A percentile compares a stretch with the other conserved stretches of the same genome.
These are phyloP conservation scores for Suillus clintonianus DNA, from an alignment of 768 basidiomycete species.

Conservation along the genomic window DNA sequence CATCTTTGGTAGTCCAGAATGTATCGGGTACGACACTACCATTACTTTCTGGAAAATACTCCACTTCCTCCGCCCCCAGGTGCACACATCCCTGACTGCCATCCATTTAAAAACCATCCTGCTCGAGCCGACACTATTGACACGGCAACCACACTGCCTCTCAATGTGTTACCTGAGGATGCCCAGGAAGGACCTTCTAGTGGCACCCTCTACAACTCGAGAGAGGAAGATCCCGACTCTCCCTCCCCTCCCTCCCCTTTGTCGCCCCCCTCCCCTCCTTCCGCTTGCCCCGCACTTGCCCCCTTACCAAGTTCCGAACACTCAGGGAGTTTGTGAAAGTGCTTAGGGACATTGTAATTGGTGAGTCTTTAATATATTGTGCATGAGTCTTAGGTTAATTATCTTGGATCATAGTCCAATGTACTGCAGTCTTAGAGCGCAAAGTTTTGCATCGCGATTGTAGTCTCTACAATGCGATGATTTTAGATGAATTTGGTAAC, in stretches of 20 bases:
- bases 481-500: too few species aligned
- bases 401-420: too few species aligned
- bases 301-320: too few species aligned
- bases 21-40: neutral
- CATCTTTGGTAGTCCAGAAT: neutral
- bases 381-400: too few species aligned
- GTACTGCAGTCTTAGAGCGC: too few species aligned
- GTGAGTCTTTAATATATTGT: too few species aligned
- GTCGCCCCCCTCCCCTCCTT: neutral
- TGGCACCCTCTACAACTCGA: neutral
- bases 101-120: neutral
- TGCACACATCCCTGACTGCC: neutral
- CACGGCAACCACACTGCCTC: neutral
- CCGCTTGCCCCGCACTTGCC: neutral
- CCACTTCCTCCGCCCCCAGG: neutral
- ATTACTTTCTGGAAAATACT: neutral
- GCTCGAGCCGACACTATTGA: neutral
- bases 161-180: neutral
- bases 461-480: too few species aligned
- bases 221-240: neutral
- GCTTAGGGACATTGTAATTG: too few species aligned
- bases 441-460: too few species aligned
- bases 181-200: neutral
- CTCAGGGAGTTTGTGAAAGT: too few species aligned
- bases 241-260: too few species aligned